Conservation (phyloP, 2,329 filamentous ascomycete genomes). For the Hypoxylon sp. region DNA sequence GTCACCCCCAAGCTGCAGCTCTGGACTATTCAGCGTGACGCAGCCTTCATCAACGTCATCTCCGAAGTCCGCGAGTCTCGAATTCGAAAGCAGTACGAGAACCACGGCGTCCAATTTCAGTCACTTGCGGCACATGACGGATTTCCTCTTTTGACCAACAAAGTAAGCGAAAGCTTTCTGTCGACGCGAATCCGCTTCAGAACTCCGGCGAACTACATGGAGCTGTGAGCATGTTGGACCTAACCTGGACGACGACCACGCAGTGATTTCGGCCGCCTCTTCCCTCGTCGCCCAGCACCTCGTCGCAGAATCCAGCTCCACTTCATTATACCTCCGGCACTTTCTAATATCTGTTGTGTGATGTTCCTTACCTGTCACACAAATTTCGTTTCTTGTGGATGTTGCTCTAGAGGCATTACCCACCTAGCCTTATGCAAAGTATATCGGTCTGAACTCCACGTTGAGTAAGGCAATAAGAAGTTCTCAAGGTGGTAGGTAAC, state of each 20-base stretch:
- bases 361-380: too few species aligned
- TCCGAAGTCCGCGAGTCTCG: constrained; percentile 1
- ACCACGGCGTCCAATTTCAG: background rate
- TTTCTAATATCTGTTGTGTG: too few species aligned
- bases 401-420: too few species aligned
- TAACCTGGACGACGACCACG: background rate
- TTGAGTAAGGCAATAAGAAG: too few species aligned
- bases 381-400: too few species aligned
- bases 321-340: too few species aligned
- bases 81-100: constrained; percentile 1
- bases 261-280: background rate
- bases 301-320: background rate
- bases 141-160: background rate
- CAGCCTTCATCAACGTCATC: background rate
- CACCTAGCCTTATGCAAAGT: too few species aligned
- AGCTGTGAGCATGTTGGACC: background rate
- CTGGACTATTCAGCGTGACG: background rate
- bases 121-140: background rate
- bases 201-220: background rate
- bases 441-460: too few species aligned
- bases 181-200: background rate
- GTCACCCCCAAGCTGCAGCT: background rate
- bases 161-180: too few species aligned
- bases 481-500: too few species aligned
- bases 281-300: background rate